Conservation (phyloP, 805 yeast genomes). For the Candida tallmaniae region DNA sequence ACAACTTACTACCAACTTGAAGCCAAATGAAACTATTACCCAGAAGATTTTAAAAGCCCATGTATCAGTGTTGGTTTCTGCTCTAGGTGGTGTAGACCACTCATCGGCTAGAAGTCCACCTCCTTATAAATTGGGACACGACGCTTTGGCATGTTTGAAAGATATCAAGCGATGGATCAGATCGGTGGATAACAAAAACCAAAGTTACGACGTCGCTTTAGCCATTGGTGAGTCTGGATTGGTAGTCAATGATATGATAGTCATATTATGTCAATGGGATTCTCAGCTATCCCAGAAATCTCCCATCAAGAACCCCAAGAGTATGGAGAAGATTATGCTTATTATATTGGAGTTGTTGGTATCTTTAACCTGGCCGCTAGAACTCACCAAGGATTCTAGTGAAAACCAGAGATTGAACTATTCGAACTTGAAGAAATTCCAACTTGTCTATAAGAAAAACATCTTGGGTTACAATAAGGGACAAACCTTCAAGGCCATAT, state of each 20-base stretch:
- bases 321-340: constrained; percentile 59
- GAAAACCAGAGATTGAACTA: constrained; percentile 54
- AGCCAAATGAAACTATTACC: constrained; percentile 30
- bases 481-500: constrained; percentile 59
- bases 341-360: constrained; percentile 77
- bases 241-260: constrained; percentile 66
- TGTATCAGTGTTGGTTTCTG: constrained; percentile 76
- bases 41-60: constrained; percentile 57
- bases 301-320: constrained; percentile 18
- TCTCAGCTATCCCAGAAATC: constrained; percentile 25
- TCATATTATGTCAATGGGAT: constrained; percentile 75
- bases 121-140: constrained; percentile 79
- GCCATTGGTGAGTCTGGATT: constrained; percentile 81
- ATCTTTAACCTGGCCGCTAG: constrained; percentile 81
- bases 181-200: constrained; percentile 69
- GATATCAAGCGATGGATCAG: constrained; percentile 88
- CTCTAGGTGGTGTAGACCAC: constrained; percentile 87
- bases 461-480: constrained; percentile 58
- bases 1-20: constrained; percentile 19
- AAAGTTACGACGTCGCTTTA: constrained; percentile 75
- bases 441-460: constrained; percentile 64
- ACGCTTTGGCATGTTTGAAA: constrained; percentile 78
- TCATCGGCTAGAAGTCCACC: constrained; percentile 40
- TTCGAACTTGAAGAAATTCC: constrained; percentile 61
- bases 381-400: constrained; percentile 53